Evolutionary conservation across 2,329 filamentous ascomycete species (phyloP).

Genomic region (Cytospora leucostoma): DNA sequence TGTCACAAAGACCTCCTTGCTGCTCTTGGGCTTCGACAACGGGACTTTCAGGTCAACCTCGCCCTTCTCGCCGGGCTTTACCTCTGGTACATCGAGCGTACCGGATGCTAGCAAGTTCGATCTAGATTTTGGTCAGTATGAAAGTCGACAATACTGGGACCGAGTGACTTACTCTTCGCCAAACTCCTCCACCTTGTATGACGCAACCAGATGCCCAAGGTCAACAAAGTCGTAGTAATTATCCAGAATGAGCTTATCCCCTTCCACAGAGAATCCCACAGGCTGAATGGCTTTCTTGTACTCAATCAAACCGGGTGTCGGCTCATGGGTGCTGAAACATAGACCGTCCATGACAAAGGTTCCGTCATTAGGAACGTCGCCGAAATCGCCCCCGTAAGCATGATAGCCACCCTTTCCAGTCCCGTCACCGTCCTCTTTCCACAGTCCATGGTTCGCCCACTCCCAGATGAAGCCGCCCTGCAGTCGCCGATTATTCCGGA

Average conservation of each 20-base stretch:
- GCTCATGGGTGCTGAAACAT: conserved; percentile 53
- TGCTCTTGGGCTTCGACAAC: conserved; percentile 33
- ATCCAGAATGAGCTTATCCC: conserved; percentile 42
- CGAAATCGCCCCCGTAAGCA: conserved; percentile 64
- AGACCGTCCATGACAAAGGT: conserved; percentile 66
- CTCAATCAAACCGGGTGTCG: conserved; percentile 58
- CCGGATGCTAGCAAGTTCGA: conserved; percentile 38
- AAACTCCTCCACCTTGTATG: conserved; percentile 48
- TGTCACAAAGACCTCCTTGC: conserved; percentile 47
- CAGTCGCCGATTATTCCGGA: conserved; percentile 59
- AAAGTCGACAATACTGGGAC: background rate
- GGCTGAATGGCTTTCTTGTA: conserved; percentile 61
- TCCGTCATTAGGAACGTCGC: conserved; percentile 60
- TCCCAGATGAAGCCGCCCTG: conserved; percentile 71
- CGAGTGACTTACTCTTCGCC: conserved; percentile 41
- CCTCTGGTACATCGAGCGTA: conserved; percentile 43
- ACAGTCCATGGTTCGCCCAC: conserved; percentile 64
- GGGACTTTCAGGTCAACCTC: conserved; percentile 39
- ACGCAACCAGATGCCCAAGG: conserved; percentile 45
- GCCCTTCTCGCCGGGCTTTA: conserved; percentile 42
- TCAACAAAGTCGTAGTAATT: conserved; percentile 54
- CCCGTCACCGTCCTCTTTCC: conserved; percentile 45
- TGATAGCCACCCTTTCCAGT: conserved; percentile 46
- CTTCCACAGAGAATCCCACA: conserved; percentile 44
- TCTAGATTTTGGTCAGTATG: conserved; percentile 26